Evolutionary conservation across 108 stramenopile genomes (phyloP).

Genomic region (Cylindrotheca fusiformis): DNA sequence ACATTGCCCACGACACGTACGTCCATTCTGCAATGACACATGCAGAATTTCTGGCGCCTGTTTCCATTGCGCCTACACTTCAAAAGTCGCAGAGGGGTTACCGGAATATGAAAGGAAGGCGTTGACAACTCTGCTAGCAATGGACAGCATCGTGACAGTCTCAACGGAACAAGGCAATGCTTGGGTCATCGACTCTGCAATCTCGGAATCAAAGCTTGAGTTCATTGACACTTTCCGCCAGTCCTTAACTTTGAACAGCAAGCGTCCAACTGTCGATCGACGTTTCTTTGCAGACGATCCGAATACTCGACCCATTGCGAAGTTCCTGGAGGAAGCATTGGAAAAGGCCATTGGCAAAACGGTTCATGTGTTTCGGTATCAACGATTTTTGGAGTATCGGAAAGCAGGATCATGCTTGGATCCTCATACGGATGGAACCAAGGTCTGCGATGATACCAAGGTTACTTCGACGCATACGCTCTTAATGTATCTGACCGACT

Average conservation of each 20-base stretch:
- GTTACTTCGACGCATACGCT: constrained; percentile 27
- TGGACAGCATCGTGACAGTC: too few species aligned
- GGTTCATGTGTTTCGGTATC: constrained; percentile 23
- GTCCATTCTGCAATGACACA: not conserved
- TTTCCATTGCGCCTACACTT: too few species aligned
- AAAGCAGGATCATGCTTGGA: constrained; percentile 16
- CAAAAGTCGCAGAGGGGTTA: too few species aligned
- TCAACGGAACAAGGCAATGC: constrained; percentile 9
- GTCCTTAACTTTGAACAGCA: constrained; percentile 17
- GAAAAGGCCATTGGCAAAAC: not conserved
- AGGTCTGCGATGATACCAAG: constrained; percentile 32
- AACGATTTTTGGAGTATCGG: constrained; percentile 32
- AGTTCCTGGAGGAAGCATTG: constrained; percentile 5
- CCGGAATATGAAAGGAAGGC: too few species aligned
- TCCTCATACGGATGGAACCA: constrained; percentile 38
- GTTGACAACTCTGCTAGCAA: too few species aligned
- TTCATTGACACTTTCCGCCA: constrained; percentile 16
- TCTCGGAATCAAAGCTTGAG: not conserved
- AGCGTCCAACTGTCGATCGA: constrained; percentile 35
- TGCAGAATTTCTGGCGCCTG: not conserved
- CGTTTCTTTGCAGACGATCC: constrained; percentile 29
- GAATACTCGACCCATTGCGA: constrained; percentile 4
- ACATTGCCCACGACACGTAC: too few species aligned
- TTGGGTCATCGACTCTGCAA: constrained; percentile 13
- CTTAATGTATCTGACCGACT: constrained; percentile 26